Evolutionary conservation across 257 asterid species (phyloP).

Genomic region (Euphrasia confusa): DNA sequence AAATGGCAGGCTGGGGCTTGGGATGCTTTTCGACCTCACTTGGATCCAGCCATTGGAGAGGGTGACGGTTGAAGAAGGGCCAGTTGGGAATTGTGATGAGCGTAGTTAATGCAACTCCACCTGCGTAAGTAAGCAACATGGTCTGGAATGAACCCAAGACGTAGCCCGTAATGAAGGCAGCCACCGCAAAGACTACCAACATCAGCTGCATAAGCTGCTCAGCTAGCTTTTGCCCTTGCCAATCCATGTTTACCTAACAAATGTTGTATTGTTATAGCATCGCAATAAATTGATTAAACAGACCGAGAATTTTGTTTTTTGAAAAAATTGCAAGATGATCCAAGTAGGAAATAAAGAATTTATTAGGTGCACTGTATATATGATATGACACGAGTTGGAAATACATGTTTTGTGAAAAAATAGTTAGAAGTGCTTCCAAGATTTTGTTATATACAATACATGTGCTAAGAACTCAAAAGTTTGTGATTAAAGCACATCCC

Average conservation of each 20-base stretch:
- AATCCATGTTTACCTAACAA: conserved; percentile 45
- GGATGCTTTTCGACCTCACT: conserved; percentile 50
- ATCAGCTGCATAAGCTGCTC: conserved; percentile 63
- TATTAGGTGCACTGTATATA: too few species aligned
- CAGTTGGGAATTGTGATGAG: conserved; percentile 51
- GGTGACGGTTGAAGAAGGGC: conserved; percentile 48
- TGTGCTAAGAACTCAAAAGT: too few species aligned
- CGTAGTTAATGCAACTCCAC: conserved; percentile 49
- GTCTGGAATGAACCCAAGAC: conserved; percentile 46
- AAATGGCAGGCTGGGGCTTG: conserved; percentile 36
- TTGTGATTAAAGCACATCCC: too few species aligned
- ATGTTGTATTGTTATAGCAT: not conserved
- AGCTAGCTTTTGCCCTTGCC: conserved; percentile 66
- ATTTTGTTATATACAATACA: too few species aligned
- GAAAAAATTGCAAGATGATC: too few species aligned
- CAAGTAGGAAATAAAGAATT: too few species aligned
- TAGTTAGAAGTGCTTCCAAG: too few species aligned
- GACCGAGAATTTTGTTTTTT: too few species aligned
- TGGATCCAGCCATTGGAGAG: conserved; percentile 54
- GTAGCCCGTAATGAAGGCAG: conserved; percentile 46
- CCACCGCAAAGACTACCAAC: conserved; percentile 42
- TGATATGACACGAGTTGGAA: too few species aligned
- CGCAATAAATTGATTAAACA: too few species aligned
- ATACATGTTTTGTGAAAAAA: too few species aligned
- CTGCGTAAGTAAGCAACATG: conserved; percentile 46